These are phyloP conservation scores for Petrea volubilis DNA, from an alignment of 257 asterid species.

Conservation along the genomic window DNA sequence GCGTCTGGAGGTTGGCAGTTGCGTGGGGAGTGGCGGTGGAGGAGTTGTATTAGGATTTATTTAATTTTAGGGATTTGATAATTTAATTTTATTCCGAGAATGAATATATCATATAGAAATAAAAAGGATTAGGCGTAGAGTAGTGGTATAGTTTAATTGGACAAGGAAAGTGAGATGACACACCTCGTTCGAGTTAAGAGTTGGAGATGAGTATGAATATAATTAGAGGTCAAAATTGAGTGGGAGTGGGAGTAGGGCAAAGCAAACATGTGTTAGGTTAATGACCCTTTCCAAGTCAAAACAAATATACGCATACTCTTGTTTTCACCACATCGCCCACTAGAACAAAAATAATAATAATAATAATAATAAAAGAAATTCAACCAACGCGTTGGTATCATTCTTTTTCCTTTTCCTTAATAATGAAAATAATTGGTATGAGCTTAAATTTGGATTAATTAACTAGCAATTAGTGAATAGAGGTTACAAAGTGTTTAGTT, in stretches of 20 bases:
- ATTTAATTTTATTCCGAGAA: not conserved
- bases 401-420: no score
- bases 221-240: conserved; percentile 34
- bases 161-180: not conserved
- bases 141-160: not conserved
- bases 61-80: not conserved
- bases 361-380: no score
- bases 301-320: conserved; percentile 5
- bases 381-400: no score
- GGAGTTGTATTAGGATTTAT: conserved; percentile 33
- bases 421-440: no score
- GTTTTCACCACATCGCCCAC: not conserved
- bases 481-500: no score
- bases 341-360: no score
- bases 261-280: conserved; percentile 1
- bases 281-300: conserved; percentile 31
- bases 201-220: not conserved
- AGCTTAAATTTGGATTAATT: no score
- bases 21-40: conserved; percentile 81
- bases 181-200: conserved; percentile 18
- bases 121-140: not conserved
- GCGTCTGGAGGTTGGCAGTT: conserved; percentile 47
- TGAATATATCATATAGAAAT: not conserved
- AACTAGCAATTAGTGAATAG: no score
- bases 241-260: conserved; percentile 36